These are phyloP conservation scores for Erigeron canadensis DNA, from an alignment of 129 eudicot species.

Conservation along the genomic window DNA sequence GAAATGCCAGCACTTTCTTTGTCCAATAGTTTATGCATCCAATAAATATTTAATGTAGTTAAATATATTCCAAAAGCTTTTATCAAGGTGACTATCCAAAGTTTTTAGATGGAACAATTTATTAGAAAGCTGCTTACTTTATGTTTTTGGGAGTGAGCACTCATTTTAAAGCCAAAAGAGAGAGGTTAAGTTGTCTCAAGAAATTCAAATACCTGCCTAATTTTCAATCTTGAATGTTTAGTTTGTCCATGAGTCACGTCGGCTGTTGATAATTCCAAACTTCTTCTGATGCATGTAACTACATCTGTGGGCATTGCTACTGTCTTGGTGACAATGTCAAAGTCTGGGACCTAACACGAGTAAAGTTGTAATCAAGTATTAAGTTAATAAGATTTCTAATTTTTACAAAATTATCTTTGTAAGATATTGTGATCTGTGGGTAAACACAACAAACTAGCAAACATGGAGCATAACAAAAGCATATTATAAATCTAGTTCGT, in stretches of 20 bases:
- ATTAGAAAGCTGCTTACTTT: not conserved
- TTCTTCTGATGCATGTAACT: constrained; percentile 54
- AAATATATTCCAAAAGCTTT: not conserved
- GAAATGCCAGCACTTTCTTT: not conserved
- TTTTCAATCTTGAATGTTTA: constrained; percentile 32
- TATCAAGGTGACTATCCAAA: not conserved
- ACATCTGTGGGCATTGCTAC: constrained; percentile 61
- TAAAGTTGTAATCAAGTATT: constrained; percentile 15
- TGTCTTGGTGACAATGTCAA: constrained; percentile 56
- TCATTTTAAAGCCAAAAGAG: not conserved
- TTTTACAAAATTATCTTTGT: not conserved
- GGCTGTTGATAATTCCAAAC: constrained; percentile 56
- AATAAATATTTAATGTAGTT: not conserved
- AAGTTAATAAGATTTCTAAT: not conserved
- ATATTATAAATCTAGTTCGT: too few relatives aligned
- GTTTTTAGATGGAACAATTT: not conserved
- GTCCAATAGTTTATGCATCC: not conserved
- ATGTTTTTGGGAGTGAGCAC: not conserved
- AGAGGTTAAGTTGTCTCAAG: constrained; percentile 5
- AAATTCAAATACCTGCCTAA: constrained; percentile 46
- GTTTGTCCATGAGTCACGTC: constrained; percentile 32
- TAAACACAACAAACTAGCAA: too few relatives aligned
- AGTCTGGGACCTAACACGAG: constrained; percentile 61
- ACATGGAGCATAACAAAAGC: too few relatives aligned
- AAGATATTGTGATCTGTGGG: not conserved